Evolutionary conservation across 257 asterid species (phyloP).

Genomic region (Solanum lycopersicoides): DNA sequence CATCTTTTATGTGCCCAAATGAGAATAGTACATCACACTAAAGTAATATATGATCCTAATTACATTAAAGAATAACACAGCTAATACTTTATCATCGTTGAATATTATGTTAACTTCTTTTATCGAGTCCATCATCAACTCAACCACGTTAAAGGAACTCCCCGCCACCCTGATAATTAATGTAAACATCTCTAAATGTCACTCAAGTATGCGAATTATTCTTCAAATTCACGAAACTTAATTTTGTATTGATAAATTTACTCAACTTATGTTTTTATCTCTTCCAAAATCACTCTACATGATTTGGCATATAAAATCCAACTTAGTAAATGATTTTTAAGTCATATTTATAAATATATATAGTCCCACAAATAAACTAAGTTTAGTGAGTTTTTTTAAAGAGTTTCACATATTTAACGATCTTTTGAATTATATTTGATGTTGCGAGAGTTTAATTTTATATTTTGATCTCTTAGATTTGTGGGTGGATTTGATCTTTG

Average conservation of each 20-base stretch:
- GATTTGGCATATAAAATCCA: background rate
- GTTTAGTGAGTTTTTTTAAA: background rate
- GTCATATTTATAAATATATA: background rate
- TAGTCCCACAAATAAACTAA: background rate
- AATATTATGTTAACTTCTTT: background rate
- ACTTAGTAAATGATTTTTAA: background rate
- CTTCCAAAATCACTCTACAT: background rate
- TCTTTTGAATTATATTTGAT: background rate
- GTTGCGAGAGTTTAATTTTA: background rate
- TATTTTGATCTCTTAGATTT: background rate
- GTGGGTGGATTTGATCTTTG: background rate
- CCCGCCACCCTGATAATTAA: background rate
- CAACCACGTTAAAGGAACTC: background rate
- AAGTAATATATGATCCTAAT: background rate
- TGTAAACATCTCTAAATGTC: background rate
- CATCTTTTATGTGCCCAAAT: background rate
- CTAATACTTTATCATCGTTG: background rate
- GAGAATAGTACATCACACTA: background rate
- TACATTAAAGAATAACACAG: background rate
- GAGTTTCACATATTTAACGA: background rate
- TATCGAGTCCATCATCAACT: background rate
- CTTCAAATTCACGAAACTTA: background rate
- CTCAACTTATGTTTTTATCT: background rate
- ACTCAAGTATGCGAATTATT: background rate
- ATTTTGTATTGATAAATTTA: background rate